Base-by-base conservation (phyloP, 2,329 filamentous ascomycete species). In the Blumeria graminis region DNA sequence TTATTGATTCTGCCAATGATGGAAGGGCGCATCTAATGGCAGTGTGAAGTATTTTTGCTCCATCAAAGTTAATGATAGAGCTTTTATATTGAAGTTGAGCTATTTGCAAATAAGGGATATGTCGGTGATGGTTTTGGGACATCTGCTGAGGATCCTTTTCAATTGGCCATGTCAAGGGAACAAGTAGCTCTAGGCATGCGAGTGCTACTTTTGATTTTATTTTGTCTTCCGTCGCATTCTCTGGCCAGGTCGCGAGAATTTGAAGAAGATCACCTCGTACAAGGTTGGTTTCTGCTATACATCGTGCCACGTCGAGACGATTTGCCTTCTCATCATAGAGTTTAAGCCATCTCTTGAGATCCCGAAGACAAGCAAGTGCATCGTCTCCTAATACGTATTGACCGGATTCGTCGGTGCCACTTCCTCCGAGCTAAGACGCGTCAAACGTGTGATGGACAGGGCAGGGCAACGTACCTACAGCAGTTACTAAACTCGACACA, bases 251-350 rank as follows among this genome's bases (percentile, higher is more conserved):
- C 9, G 86, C 82, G 22, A 98, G 74, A 61, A 98, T 96, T 56
- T 90, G 87, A 57, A 96, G 73, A 57, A 98, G 71, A 68, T 98
- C 92, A 55, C 86, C 86, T 65, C 83, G 83, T 57, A 96, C 78
- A n/a, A 98, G 70, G 65, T 95, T 95, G 48, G 88, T 84, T 68
- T 96, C 88, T 65, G 87, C 82, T 62, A 96, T 74, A 68, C 88
- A 95, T 70, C 92, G 78, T 59, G 90, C 89, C 58, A 98, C 92
- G 66, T 98, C 92, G 74, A 94, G 84, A 62, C 90, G 83, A 67
- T 94, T 93, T 61, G 83, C 80, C 68, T 93, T 93, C 67, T 94
- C 86, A 68, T 95, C 89, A 73, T 92, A 92, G 60, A 94, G 80
- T 63, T 87, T 88, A 62, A 98, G 76, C 92, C 92, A 98, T 77